phyloP scores from a whole-genome alignment of 805 yeast genomes.

The Wickerhamiella siamensis region DNA sequence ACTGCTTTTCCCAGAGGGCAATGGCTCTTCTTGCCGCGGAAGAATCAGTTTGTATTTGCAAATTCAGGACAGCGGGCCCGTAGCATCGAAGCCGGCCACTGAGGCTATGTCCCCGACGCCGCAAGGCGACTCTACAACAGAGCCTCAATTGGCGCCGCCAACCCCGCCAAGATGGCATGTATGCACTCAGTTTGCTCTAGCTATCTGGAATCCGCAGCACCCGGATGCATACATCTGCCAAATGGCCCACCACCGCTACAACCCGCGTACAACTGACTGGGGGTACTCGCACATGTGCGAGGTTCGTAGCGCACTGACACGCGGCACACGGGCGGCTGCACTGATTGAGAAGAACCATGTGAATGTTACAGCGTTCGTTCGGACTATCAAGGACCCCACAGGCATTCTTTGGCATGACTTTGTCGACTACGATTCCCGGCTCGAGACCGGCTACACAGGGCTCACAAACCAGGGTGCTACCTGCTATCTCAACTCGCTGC shows the following conservation, averaged over 20 bases:
- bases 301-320: slow-evolving; percentile 30
- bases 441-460: slow-evolving; percentile 82
- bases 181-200: slow-evolving; percentile 85
- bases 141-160: not conserved
- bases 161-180: slow-evolving; percentile 18
- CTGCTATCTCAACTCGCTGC: slow-evolving; percentile 68
- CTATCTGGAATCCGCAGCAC: slow-evolving; percentile 66
- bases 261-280: slow-evolving; percentile 76
- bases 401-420: slow-evolving; percentile 92
- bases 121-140: not conserved
- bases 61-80: slow-evolving; percentile 39
- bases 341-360: slow-evolving; percentile 40
- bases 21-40: slow-evolving; percentile 30
- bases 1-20: slow-evolving; percentile 66
- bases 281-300: slow-evolving; percentile 77
- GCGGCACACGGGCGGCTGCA: slow-evolving; percentile 21
- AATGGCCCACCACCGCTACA: slow-evolving; percentile 67
- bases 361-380: slow-evolving; percentile 62
- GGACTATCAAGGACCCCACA: slow-evolving; percentile 74
- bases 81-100: not conserved
- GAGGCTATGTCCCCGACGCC: slow-evolving; percentile 1
- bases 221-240: slow-evolving; percentile 46
- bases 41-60: slow-evolving; percentile 66
- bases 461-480: slow-evolving; percentile 96
- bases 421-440: slow-evolving; percentile 62